Evolutionary conservation across 108 stramenopile genomes (phyloP), one percentile per base, ranked within the genome.

Genomic region (Pseudonitzschia delicatissima): DNA sequence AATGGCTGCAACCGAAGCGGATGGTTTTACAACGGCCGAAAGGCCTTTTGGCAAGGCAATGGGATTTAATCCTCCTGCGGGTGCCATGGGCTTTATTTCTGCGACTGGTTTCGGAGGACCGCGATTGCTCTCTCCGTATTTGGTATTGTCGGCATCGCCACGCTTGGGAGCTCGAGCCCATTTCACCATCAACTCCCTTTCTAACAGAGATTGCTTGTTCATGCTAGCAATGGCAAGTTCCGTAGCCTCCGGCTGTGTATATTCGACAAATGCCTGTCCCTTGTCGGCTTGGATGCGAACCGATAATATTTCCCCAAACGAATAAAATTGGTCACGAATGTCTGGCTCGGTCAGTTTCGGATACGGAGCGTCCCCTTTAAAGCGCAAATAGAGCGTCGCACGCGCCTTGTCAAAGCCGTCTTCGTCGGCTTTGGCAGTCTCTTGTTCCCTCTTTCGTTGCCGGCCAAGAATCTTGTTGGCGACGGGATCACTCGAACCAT

Each of bases 401-500:
- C 77, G 72, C 5, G 90, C 85, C 58, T 90, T 86, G 57, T 91
- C 87, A 23, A 82, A 88, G 40, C 86, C 87, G 44, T 73, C 70
- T 20, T 78, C 82, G 21, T 71, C 73, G 48, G 68, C 61, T 67
- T 87, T 71, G 29, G 77, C 62, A 49, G 75, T 74, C 58, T 89
- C 79, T 53, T 83, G 82, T 18, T 80, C 81, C 64, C 73, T 74
- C 25, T 81, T 66, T 60, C 81, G 73, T 66, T 83, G 77, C 44
- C 82, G 71, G 5, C 84, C 82, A 67, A 95, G 62, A 79, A 95
- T 90, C 58, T 86, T 90, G 37, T 82, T 74, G 8, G 96, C 97
- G 12, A 95, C 95, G 6, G 92, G 95, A 74, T 96, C 97, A 70
- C 87, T 92, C 20, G 85, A 87, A 32, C 97, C 97, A 62, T 87